Evolutionary conservation across 1,284 basidiomycete genomes (phyloP), one percentile per base, ranked within the genome.

Genomic region (Puccinia hordei): DNA sequence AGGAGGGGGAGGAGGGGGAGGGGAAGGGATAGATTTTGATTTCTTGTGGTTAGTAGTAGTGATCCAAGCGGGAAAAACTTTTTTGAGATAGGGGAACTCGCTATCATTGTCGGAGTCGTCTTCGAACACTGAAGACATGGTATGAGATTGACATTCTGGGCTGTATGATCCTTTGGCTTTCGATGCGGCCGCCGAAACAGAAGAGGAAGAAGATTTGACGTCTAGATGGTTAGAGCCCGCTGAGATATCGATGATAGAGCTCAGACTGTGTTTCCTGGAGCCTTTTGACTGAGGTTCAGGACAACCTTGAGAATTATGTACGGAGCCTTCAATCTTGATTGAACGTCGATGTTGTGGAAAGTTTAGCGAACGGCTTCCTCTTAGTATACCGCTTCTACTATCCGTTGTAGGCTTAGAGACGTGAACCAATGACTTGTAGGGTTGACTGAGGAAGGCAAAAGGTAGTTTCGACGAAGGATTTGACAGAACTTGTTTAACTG

Each of bases 41-140:
- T 30, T 27, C 57, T 59, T 59, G 57, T 30, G 24, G 4, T n/a
- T n/a, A n/a, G n/a, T n/a, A n/a, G n/a, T n/a, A 33, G 57, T 30
- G 57, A 59, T 59, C 57, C 57, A 59, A 59, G 57, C 57, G 27
- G 57, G 57, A 2, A 66, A 44, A 10, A 66, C 63, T 66, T 66
- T 66, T n/a, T 66, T 66, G 27, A 66, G 30, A 41, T 66, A 66
- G 5, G 35, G 22, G 12, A 44, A 13, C 22, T 66, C 33, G 46
- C 3, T 8, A 3, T 66, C 63, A 44, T 66, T 38, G 63, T 66
- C 63, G 9, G 63, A 66, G 63, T 66, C 63, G 41, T 66, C 63
- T 44, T 66, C 63, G 63, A 66, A 66, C 3, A 66, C 63, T 22
- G 63, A 66, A 17, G 35, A 46, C 63, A 66, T 66, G 1, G 63